Base-by-base conservation (phyloP, 176 grass and related monocot genomes). In the Rhynchospora pubera region DNA sequence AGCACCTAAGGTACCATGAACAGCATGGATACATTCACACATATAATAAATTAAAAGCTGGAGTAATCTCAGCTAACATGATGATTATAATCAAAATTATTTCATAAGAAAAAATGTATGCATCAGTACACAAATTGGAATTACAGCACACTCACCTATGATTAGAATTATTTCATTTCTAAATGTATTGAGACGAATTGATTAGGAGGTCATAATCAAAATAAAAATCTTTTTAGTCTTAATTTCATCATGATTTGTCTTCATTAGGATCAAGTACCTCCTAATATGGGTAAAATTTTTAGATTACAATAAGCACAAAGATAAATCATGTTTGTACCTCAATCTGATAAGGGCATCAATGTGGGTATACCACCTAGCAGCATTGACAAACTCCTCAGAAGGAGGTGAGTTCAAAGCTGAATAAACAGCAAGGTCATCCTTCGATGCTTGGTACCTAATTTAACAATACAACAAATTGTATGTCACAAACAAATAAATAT, bases 301-400 rank as follows among this genome's bases (percentile, higher is more conserved):
- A 32, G 3, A 39, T 39, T 39, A 39, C 4, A 39, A 39, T 39
- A 22, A 5, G 48, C 44, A 83, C 26, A 28, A 28, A 28, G 1
- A 28, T 1, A 11, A 14, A 18, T 42, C 9, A 53, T 62, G 44
- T 8, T 2, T 51, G 70, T 90, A 94, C 92, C 92, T 87, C 79
- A 98, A 83, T 82, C 82, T 93, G 57, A 98, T n/a, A n/a, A 98
- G 90, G 8, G 92, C 96, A 86, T 98, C 90, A 77, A 98, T 93
- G 84, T 98, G 96, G 59, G 12, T 80, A 65, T 84, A 98, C 96
- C 96, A 98, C 87, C 96, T 98, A 16, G 87, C 51, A 7, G 84
- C 89, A 47, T 98, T 98, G 71, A 76, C 82, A 81, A 90, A 95
- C 55, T 93, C 88, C 0, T 85, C 66, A 5, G 92, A 88, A 7